These are phyloP conservation scores for Yamadazyma jaroonii DNA, from an alignment of 1,139 yeast species.

Conservation along the genomic window DNA sequence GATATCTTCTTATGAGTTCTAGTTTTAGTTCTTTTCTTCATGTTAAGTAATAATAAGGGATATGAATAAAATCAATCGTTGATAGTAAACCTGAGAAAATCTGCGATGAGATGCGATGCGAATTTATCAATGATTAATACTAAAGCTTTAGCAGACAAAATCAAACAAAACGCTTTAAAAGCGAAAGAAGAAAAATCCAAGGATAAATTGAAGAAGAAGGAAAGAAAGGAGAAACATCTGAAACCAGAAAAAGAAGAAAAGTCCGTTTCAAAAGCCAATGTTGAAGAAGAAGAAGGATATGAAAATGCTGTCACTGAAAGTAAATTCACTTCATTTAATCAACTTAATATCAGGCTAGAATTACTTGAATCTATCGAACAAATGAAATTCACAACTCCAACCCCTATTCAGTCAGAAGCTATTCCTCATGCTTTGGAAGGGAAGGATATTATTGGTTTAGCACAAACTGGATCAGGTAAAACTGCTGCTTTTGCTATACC, in stretches of 20 bases:
- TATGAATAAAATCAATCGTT: no score
- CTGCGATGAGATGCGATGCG: slow-evolving; percentile 6
- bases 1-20: slow-evolving; percentile 77
- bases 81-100: not conserved
- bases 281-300: slow-evolving; percentile 8
- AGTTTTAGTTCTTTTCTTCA: slow-evolving; percentile 55
- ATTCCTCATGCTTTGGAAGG: slow-evolving; percentile 92
- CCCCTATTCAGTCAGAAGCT: slow-evolving; percentile 90
- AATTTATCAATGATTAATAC: slow-evolving; percentile 9
- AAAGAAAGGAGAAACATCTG: not conserved
- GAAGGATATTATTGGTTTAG: slow-evolving; percentile 75
- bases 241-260: not conserved
- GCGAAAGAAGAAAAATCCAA: slow-evolving; percentile 15
- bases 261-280: slow-evolving; percentile 4
- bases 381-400: slow-evolving; percentile 65
- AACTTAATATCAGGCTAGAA: slow-evolving; percentile 72
- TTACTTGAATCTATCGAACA: slow-evolving; percentile 74
- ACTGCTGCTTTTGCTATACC: slow-evolving; percentile 91
- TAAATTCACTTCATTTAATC: slow-evolving; percentile 41
- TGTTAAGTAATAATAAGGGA: not conserved
- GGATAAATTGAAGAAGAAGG: slow-evolving; percentile 1
- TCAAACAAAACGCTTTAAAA: slow-evolving; percentile 51
- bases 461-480: slow-evolving; percentile 84
- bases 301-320: slow-evolving; percentile 14
- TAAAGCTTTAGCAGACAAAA: slow-evolving; percentile 44